phyloP scores from a whole-genome alignment of 441 rosid species.

The Hura crepitans region DNA sequence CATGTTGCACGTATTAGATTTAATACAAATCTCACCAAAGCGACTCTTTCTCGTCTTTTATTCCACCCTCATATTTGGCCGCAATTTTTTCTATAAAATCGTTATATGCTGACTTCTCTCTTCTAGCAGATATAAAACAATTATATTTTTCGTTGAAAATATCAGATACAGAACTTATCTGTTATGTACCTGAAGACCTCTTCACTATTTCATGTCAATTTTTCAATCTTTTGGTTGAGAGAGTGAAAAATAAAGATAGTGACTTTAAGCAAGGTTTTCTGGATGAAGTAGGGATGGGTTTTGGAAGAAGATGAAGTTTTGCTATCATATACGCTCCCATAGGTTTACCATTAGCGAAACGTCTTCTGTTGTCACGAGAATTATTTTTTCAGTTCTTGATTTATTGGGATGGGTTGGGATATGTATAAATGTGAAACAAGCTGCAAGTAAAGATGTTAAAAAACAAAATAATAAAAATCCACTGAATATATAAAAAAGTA shows the following conservation, averaged over 20 bases:
- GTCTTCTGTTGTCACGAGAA: too few relatives aligned
- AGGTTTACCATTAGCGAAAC: slow-evolving; percentile 60
- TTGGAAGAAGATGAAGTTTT: slow-evolving; percentile 36
- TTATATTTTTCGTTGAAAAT: slow-evolving; percentile 29
- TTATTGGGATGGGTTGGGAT: too few relatives aligned
- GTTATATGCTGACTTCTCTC: background rate
- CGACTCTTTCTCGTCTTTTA: slow-evolving; percentile 16
- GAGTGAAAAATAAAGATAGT: slow-evolving; percentile 9
- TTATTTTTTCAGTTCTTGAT: too few relatives aligned
- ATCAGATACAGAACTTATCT: slow-evolving; percentile 28
- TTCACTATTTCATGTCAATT: too few relatives aligned
- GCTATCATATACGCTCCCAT: slow-evolving; percentile 69
- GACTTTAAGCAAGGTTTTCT: slow-evolving; percentile 1
- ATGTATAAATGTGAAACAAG: too few relatives aligned
- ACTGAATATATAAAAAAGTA: too few relatives aligned
- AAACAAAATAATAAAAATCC: too few relatives aligned
- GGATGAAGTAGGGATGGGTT: slow-evolving; percentile 18
- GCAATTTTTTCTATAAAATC: background rate
- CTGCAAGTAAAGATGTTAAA: too few relatives aligned
- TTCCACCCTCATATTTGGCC: background rate
- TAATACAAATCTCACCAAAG: background rate
- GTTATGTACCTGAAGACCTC: too few relatives aligned
- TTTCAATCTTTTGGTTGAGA: too few relatives aligned
- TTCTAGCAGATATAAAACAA: slow-evolving; percentile 37
- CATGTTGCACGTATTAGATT: slow-evolving; percentile 32